Percentiles rank a stretch among this genome's conserved stretches.
Conservation (phyloP, 2,329 filamentous ascomycete genomes). For the Aspergillus texensis region DNA sequence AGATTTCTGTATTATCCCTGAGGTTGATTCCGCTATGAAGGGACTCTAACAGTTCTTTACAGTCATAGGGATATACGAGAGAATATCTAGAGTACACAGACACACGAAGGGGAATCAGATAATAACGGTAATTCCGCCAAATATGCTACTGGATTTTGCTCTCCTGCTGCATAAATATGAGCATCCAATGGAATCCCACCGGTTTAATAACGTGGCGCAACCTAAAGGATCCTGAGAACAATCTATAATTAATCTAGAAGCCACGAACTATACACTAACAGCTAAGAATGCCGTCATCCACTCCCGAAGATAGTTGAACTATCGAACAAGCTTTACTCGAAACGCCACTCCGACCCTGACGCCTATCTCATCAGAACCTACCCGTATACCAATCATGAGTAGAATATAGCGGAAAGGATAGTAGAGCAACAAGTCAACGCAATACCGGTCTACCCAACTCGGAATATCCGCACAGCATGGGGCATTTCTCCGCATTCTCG, state of each 20-base stretch:
- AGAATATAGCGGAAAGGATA: neutral
- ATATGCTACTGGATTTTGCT: too few species aligned
- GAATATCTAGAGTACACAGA: too few species aligned
- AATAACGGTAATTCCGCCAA: too few species aligned
- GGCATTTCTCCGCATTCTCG: constrained; percentile 16
- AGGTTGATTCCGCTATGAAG: neutral
- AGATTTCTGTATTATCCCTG: too few species aligned
- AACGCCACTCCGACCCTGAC: neutral
- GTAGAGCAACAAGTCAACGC: neutral
- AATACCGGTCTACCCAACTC: neutral
- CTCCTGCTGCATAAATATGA: neutral
- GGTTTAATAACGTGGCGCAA: neutral
- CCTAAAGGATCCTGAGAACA: neutral
- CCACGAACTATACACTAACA: neutral
- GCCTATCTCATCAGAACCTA: neutral
- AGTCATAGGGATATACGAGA: too few species aligned
- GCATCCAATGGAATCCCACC: neutral
- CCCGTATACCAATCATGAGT: neutral
- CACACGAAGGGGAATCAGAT: too few species aligned
- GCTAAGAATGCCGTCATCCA: neutral
- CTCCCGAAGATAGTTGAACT: neutral
- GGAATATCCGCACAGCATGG: neutral
- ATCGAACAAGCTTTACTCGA: neutral
- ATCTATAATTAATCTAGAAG: neutral
- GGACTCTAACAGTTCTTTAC: neutral